Evolutionary conservation across 331 rosid genomes (phyloP), one percentile per base, ranked within the genome.

Genomic region (Malus hybrid): DNA sequence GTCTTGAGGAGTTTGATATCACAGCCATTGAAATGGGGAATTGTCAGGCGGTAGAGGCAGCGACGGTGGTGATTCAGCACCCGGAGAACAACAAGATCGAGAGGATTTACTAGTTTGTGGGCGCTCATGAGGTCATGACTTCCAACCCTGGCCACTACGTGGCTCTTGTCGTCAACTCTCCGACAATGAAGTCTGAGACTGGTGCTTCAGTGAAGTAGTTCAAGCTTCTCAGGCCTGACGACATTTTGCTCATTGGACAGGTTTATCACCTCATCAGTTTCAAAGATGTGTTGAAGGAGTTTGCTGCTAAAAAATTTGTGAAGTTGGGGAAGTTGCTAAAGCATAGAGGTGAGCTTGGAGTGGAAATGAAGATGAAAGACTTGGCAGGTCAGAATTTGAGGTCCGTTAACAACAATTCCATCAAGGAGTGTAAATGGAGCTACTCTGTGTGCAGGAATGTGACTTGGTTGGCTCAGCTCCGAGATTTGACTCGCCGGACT

Each of bases 201-300:
- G 95, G 88, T 20, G 19, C 82, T 10, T 90, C 93, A 1, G 13
- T 78, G 60, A 93, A 86, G 84, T 96, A 93, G 39, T 93, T 84
- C 80, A 93, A 93, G 89, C 98, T 93, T 77, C 92, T 93, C 42
- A 81, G 98, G 46, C 98, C 98, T 1, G 91, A 89, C 24, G 96
- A 93, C 50, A 91, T 91, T 67, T 67, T 93, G 77, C 93, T 81
- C 56, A 86, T 93, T 58, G 98, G 98, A n/a, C 96, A 91, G 58
- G 93, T 89, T 73, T 91, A 93, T 48, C 96, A 96, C 2, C 82
- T 93, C 68, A 86, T 93, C 82, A 85, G 86, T 46, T 91, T 93
- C 68, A 92, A 91, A 89, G 98, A 93, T 86, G 96, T 93, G 28
- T 80, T 93, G 90, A 93, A 93, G 86, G 97, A 93, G 87, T 87